phyloP scores from a whole-genome alignment of 306 rosid genomes.

The Cucumis cinereus region DNA sequence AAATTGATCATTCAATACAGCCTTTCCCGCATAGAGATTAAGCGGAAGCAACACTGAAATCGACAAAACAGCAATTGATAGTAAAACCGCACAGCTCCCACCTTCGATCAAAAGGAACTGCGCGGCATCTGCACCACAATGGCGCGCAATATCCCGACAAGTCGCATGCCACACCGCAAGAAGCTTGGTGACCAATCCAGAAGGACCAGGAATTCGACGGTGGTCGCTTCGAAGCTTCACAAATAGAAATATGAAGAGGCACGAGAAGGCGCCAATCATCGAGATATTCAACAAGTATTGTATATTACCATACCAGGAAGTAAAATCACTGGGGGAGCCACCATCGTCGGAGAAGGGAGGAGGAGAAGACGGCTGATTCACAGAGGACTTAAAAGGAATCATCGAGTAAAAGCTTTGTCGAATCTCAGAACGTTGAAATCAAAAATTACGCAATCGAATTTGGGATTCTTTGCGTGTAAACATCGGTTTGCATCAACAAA shows the following conservation, averaged over 20 bases:
- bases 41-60: conserved; percentile 52
- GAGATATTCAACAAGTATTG: conserved; percentile 84
- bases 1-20: conserved; percentile 54
- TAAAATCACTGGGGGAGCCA: conserved; percentile 16
- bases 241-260: conserved; percentile 63
- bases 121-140: conserved; percentile 94
- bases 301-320: conserved; percentile 81
- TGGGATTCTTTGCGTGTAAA: background rate
- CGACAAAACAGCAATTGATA: conserved; percentile 38
- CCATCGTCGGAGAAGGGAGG: conserved; percentile 45
- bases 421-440: background rate
- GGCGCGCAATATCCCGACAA: conserved; percentile 69
- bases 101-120: conserved; percentile 89
- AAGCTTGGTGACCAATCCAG: conserved; percentile 60
- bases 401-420: background rate
- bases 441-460: background rate
- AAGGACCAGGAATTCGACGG: conserved; percentile 81
- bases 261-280: conserved; percentile 62
- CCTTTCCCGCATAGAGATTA: conserved; percentile 57
- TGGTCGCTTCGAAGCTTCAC: conserved; percentile 96
- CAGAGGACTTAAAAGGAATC: conserved; percentile 9
- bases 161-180: conserved; percentile 95
- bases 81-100: conserved; percentile 67
- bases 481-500: background rate
- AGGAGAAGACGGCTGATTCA: conserved; percentile 29